Evolutionary conservation across 805 yeast species (phyloP), one percentile per base, ranked within the genome.

Genomic region (Candida verbasci): DNA sequence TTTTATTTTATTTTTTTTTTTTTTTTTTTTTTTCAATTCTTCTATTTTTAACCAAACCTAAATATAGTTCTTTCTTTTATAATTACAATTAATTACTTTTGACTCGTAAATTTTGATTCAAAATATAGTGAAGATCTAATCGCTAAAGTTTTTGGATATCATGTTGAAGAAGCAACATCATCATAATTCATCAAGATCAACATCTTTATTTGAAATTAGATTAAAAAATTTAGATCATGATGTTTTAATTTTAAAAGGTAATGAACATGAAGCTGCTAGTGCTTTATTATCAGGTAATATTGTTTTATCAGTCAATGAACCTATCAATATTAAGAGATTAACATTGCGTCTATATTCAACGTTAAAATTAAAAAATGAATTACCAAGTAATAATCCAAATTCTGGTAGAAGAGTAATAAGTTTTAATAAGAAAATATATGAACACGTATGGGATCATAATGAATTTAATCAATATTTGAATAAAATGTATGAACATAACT

Each of bases 171-270:
- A 37, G 16, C 34, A 14, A 14, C 34, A 22, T 11, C 39, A 29
- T 34, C 21, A 15, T 2, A 29, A 33, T 7, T 33, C 35, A 3
- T 40, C 51, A 7, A 60, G 55, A 41, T 56, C 52, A 42, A 47
- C 68, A 9, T 48, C 67, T 10, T 54, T 65, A 17, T 65, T 65
- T 42, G 70, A 74, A 36, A 69, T 76, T 39, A 68, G 94, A 36
- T 58, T 86, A 24, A 71, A 76, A 34, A 77, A 86, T 17, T 55
- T 73, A 2, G 94, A 85, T 29, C 81, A 79, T 44, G 93, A 87
- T 51, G 91, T 89, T 8, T 60, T 91, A 4, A 74, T 93, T 7
- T 58, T 91, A 22, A 82, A 87, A 47, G 98, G 98, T 1, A 52
- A 82, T 1, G 78, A 82, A 5, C 70, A 72, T 24, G 89, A 82